Percentiles rank a stretch among this genome's conserved stretches.
phyloP scores from a whole-genome alignment of 306 rosid species.

The Myrica gale region DNA sequence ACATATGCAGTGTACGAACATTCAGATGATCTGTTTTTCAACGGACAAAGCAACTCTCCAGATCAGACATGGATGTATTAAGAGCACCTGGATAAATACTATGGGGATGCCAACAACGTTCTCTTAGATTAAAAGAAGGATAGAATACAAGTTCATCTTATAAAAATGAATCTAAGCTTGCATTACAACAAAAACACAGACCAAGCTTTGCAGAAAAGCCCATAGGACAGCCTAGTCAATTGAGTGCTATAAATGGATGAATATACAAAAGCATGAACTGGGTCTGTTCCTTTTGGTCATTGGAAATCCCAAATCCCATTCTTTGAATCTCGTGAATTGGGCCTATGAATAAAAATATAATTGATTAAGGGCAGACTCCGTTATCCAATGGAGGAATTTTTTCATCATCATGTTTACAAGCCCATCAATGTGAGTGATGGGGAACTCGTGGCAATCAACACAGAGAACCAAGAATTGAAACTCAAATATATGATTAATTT shows the following conservation, averaged over 20 bases:
- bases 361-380: constrained; percentile 3
- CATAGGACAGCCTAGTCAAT: neutral
- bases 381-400: neutral
- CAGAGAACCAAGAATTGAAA: neutral
- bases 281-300: neutral
- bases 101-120: neutral
- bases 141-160: neutral
- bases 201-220: neutral
- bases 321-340: too few species aligned
- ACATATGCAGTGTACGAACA: constrained; percentile 69
- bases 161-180: neutral
- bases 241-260: neutral
- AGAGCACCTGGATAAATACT: neutral
- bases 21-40: constrained; percentile 57
- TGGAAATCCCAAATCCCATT: too few species aligned
- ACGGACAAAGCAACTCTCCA: constrained; percentile 21
- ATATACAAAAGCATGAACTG: neutral
- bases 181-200: neutral
- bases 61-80: constrained; percentile 19
- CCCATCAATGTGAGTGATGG: constrained; percentile 13
- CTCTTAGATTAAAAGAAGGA: neutral
- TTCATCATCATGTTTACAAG: neutral
- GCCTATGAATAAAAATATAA: neutral
- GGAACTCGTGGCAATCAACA: constrained; percentile 6
- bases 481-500: neutral